Evolutionary conservation across 139 green algal species (phyloP), one percentile per base, ranked within the genome.

Genomic region (Auxenochlorella protothecoides): DNA sequence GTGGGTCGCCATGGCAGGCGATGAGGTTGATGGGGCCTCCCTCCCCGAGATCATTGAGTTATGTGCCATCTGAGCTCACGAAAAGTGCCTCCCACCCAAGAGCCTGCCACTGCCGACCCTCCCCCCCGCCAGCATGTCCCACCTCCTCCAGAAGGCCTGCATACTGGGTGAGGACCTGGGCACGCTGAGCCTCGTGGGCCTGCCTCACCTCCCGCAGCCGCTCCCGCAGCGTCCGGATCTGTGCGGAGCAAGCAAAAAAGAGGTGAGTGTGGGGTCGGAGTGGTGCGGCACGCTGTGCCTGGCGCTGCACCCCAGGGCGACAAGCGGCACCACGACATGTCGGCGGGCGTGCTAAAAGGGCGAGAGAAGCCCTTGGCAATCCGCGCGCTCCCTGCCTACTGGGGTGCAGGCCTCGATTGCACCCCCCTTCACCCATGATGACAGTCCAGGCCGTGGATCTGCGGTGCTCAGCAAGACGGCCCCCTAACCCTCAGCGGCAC

Each of bases 171-270:
- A 44, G 27, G 27, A 44, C 27, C 27, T 44, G 27, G 27, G 27
- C 27, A 44, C 27, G 27, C 61, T 85, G 71, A 4, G 63, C 69
- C 53, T 78, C 72, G 62, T 88, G 84, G 12, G 65, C 72, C 62
- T 61, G 61, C 74, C 71, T 66, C 59, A 85, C 53, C 68, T 87
- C 74, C 15, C 44, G 68, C 11, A 85, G 76, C 12, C 70, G 63
- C 3, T 85, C 79, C 52, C 68, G 68, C 62, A 88, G 56, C 15
- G 76, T 59, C 51, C 81, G 79, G 66, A 77, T 75, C 73, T 83
- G 72, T 63, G 70, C 15, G 4, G 14, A 16, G 4, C 55, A 53
- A 53, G n/a, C 7, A 60, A 5, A 59, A 69, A 63, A 8, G 5
- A 53, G 63, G 8, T 27, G 13, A 66, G n/a, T 53, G 7, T 69